A percentile compares a stretch with the other conserved stretches of the same genome.
phyloP scores from a whole-genome alignment of 192 early-diverging fungal species.

The Entomortierella chlamydospora region DNA sequence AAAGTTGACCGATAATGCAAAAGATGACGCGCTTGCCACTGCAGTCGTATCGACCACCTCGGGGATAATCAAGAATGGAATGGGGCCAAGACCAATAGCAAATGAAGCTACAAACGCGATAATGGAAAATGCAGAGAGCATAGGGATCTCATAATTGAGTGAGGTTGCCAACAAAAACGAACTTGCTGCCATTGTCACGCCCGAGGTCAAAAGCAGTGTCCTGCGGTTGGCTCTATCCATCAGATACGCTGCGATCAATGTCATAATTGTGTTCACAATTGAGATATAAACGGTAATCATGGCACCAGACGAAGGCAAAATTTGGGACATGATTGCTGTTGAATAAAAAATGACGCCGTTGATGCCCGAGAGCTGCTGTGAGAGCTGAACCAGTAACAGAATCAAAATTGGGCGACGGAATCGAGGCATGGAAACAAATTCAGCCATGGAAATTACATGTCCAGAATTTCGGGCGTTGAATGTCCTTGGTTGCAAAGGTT shows the following conservation, averaged over 20 bases:
- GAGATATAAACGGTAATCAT: slow-evolving; percentile 85
- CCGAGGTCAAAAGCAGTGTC: slow-evolving; percentile 72
- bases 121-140: slow-evolving; percentile 72
- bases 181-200: slow-evolving; percentile 67
- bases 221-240: slow-evolving; percentile 84
- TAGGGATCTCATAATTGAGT: slow-evolving; percentile 62
- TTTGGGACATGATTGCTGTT: slow-evolving; percentile 73
- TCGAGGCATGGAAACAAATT: slow-evolving; percentile 57
- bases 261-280: slow-evolving; percentile 79
- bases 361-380: slow-evolving; percentile 92
- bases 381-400: slow-evolving; percentile 75
- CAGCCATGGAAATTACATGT: slow-evolving; percentile 43
- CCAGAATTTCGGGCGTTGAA: slow-evolving; percentile 16
- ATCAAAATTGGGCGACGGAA: slow-evolving; percentile 74
- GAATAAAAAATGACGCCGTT: slow-evolving; percentile 93
- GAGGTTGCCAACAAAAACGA: slow-evolving; percentile 70
- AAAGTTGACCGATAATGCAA: slow-evolving; percentile 75
- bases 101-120: slow-evolving; percentile 84
- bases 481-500: slow-evolving; percentile 6
- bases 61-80: slow-evolving; percentile 83
- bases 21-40: slow-evolving; percentile 70
- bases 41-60: slow-evolving; percentile 80
- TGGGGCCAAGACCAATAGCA: slow-evolving; percentile 84
- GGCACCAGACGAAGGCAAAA: slow-evolving; percentile 71
- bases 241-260: slow-evolving; percentile 74